Evolutionary conservation across 257 asterid species (phyloP), one percentile per base, ranked within the genome.

Genomic region (Penstemon eatonii): DNA sequence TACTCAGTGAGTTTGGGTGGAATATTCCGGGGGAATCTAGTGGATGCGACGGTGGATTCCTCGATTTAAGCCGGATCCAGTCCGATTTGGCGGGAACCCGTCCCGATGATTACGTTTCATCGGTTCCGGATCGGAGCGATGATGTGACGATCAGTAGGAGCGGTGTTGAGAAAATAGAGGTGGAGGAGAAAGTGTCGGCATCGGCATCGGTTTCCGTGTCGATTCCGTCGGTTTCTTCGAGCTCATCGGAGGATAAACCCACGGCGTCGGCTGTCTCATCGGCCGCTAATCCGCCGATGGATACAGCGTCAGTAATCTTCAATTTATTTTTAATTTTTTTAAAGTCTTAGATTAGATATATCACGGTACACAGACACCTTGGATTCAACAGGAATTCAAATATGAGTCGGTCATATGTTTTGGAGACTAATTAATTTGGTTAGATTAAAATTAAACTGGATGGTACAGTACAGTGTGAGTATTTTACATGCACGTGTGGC

Each of bases 1-100:
- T 85, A 65, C 85, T 91, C 63, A 52, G 67, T 45, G 94, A 91
- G 60, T 91, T 87, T 56, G 96, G 91, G 3, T 91, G 97, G 97
- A 82, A 75, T 79, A 73, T 86, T 60, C 87, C 79, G 59, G 75
- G 45, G 54, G 80, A 79, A 19, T 42, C 78, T 19, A 63, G 71
- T 54, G 78, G 69, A 60, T 55, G 59, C 59, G 49, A 18, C 56
- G 44, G 71, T 51, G 77, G 56, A 53, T 67, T 63, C 18, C 56
- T 63, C 7, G 83, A 73, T 70, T 77, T 75, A 11, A 70, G 72
- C 59, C 83, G 69, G 78, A 72, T 82, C 47, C 82, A 69, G 6
- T 53, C 83, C 52, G 82, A 73, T 71, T 76, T 81, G 5, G 25
- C 15, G 52, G 18, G 18, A 15, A 15, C 18, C 18, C 18, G 18